phyloP scores from a whole-genome alignment of 257 asterid genomes.

The Petunia axillaris region DNA sequence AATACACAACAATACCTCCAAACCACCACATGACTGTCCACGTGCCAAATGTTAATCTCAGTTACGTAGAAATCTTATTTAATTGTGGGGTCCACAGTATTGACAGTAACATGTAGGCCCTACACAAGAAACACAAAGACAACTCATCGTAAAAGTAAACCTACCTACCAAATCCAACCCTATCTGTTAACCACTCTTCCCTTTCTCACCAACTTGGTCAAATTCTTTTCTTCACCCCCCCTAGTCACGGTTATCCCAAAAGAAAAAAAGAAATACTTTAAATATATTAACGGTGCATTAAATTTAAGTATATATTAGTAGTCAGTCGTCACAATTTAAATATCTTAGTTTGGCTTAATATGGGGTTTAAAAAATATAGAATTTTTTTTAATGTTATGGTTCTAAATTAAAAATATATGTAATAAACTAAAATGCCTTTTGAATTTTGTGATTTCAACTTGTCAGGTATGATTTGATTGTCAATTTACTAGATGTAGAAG shows the following conservation, averaged over 20 bases:
- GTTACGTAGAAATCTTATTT: neutral
- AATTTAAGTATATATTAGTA: no score
- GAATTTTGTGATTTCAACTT: no score
- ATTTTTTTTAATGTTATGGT: no score
- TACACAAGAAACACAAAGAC: slow-evolving; percentile 44
- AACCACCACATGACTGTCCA: neutral
- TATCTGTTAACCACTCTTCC: slow-evolving; percentile 58
- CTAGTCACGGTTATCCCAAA: neutral
- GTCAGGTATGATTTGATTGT: no score
- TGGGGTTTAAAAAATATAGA: no score
- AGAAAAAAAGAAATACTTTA: neutral
- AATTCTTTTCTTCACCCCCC: slow-evolving; percentile 13
- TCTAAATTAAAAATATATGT: no score
- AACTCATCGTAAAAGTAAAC: slow-evolving; percentile 58
- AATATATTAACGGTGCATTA: neutral
- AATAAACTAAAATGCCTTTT: no score
- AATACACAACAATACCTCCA: no score
- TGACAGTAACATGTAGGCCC: slow-evolving; percentile 26
- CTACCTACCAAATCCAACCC: slow-evolving; percentile 84
- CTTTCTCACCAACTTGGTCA: slow-evolving; percentile 79
- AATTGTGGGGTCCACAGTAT: neutral
- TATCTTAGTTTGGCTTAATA: no score
- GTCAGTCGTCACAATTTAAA: no score
- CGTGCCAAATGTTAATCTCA: neutral
- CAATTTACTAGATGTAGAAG: no score